Evolutionary conservation across 2,329 filamentous ascomycete species (phyloP), one percentile per base, ranked within the genome.

Genomic region (Talaromyces rugulosus): DNA sequence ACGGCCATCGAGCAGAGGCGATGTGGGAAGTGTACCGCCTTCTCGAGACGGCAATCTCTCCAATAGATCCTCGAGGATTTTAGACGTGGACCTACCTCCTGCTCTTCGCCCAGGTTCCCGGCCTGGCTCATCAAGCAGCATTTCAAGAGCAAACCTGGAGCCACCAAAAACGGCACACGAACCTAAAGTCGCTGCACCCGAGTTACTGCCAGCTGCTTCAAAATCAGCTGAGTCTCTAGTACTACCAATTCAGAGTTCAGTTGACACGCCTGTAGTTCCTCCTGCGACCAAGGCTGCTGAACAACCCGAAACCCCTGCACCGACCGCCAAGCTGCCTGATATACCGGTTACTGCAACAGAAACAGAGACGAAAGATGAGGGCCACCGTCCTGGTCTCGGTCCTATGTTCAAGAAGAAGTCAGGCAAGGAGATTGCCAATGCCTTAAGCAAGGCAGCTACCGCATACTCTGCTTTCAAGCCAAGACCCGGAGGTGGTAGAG

Each of bases 351-450:
- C 28, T 47, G 31, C 34, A 56, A 28, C 56, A 5, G 16, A 36
- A 14, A 33, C 30, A 23, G 51, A 56, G 31, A 5, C 52, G 31
- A 28, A 60, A 31, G 65, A 66, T 31, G 82, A 83, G 52, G 74
- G 76, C 33, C 80, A 83, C 66, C 81, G 91, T n/a, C 91, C 92
- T 18, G 92, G 92, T 0, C 82, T 96, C 6, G 92, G 92, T 0
- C 91, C 92, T 1, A 96, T 96, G 93, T 89, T 97, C 69, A 94
- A 91, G 75, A 86, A 89, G 65, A 91, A 91, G 71, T 88, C 87
- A 1, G 87, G 84, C 65, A 83, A 82, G n/a, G 75, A 95, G 61
- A 82, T 95, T 68, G 90, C 90, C 23, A 88, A 85, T 40, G 83
- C 85, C 5, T 85, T 97, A 64, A 90, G 90, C 77, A 96, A 92